Evolutionary conservation across 345 rosid species (phyloP).

Genomic region (Abelmoschus esculentus): DNA sequence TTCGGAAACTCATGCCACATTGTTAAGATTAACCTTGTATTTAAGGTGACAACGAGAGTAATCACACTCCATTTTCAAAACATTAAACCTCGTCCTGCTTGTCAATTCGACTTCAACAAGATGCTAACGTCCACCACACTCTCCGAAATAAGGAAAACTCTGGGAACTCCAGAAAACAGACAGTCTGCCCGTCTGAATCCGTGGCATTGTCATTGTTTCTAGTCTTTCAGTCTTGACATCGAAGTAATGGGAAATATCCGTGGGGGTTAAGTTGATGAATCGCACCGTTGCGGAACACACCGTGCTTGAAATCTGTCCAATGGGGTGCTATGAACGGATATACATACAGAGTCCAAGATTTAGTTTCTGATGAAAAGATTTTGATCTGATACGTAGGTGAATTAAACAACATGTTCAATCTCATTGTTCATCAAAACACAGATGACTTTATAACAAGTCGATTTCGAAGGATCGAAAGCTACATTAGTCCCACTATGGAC

Average conservation of each 20-base stretch:
- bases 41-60: background rate
- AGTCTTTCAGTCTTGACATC: background rate
- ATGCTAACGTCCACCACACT: background rate
- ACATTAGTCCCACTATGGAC: background rate
- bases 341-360: background rate
- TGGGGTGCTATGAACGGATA: background rate
- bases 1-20: background rate
- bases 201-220: background rate
- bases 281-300: background rate
- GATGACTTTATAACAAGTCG: background rate
- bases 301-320: conserved; percentile 1
- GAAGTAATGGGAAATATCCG: background rate
- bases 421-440: background rate
- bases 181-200: background rate
- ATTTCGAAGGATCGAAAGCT: conserved; percentile 4
- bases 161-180: background rate
- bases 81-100: background rate
- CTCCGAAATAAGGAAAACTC: conserved; percentile 1
- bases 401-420: background rate
- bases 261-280: conserved; percentile 3
- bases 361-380: background rate
- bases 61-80: background rate
- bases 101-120: background rate
- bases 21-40: background rate
- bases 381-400: conserved; percentile 6